A percentile compares a stretch with the other conserved stretches of the same genome.
phyloP scores from a whole-genome alignment of 805 yeast species.

The Kodamaea sagamina region DNA sequence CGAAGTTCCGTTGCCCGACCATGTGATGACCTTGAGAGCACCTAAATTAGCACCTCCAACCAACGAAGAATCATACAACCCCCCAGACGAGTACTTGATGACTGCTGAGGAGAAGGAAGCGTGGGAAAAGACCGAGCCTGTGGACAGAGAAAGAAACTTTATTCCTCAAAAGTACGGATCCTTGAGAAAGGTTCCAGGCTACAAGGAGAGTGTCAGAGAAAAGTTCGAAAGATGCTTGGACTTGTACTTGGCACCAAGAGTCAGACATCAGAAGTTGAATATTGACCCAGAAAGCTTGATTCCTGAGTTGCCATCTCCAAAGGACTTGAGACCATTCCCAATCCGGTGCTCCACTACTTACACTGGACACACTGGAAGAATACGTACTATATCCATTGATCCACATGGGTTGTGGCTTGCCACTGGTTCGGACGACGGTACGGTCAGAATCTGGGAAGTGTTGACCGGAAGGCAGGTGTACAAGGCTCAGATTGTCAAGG shows the following conservation, averaged over 20 bases:
- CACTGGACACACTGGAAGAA: conserved; percentile 80
- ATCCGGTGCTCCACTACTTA: conserved; percentile 81
- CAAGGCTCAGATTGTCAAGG: conserved; percentile 53
- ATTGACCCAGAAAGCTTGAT: conserved; percentile 95
- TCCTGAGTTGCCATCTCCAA: conserved; percentile 95
- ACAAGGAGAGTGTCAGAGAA: conserved; percentile 81
- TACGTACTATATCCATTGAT: conserved; percentile 81
- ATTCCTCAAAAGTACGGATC: conserved; percentile 81
- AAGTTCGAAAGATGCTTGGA: conserved; percentile 93
- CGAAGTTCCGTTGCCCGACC: conserved; percentile 58
- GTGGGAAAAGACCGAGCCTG: conserved; percentile 70
- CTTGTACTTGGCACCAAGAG: conserved; percentile 93
- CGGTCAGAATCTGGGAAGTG: conserved; percentile 95
- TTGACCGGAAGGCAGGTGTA: conserved; percentile 92
- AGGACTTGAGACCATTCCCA: conserved; percentile 96
- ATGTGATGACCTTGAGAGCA: conserved; percentile 89
- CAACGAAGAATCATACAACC: conserved; percentile 93
- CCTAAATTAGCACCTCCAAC: conserved; percentile 97
- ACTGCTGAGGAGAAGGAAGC: conserved; percentile 72
- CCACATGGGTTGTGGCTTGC: conserved; percentile 94
- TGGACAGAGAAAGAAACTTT: conserved; percentile 76
- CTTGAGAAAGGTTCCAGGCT: conserved; percentile 91
- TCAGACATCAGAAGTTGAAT: conserved; percentile 83
- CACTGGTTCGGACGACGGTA: conserved; percentile 96
- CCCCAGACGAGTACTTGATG: conserved; percentile 91